Base-by-base conservation (phyloP, 169 alveolate species). In the Plasmodium coatneyi region DNA sequence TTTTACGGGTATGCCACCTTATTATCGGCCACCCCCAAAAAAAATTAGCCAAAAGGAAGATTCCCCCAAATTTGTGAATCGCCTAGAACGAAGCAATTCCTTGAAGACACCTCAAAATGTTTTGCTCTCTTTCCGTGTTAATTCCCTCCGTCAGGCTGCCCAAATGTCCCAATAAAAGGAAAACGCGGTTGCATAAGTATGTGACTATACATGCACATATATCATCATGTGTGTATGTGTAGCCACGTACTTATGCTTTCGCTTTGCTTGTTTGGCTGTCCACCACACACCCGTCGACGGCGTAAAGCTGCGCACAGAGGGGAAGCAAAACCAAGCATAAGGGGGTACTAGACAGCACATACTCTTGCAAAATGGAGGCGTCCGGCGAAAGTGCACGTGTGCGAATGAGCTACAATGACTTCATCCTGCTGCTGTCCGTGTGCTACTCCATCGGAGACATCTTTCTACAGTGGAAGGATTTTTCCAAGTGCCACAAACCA, bases 391-490 rank as follows among this genome's bases (percentile, higher is more conserved):
- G 80, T 10, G n/a, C 78, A 22, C 36, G 84, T n/a, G 66, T 84
- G 36, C 74, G 86, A 16, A 49, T 84, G 39, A 84, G 84, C 49
- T 54, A 72, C 41, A 96, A 96, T 82, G 97, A 96, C 82, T 96
- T 96, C 7, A 95, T 96, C 19, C 76, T 96, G 46, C 92, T 94
- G 25, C 82, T 96, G 39, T 96, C 97, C 10, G 93, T 96, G 49
- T 72, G 94, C 52, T 96, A 96, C 30, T 95, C 97, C 3, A 93
- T 96, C 12, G 91, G 95, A 12, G 97, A 96, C 60, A 87, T 96
- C 46, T 92, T 96, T 30, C 79, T 96, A 54, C 97, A 96, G 71
- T 96, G 97, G 97, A 96, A 95, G 14, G 72, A 93, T 5, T 95
- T 96, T 76, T 87, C 96, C 3, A 83, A 92, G 5, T 96, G 97